Percentiles rank a stretch among this genome's conserved stretches.
Conservation (phyloP, 1,284 basidiomycete genomes). For the Porogramme epimiltina region DNA sequence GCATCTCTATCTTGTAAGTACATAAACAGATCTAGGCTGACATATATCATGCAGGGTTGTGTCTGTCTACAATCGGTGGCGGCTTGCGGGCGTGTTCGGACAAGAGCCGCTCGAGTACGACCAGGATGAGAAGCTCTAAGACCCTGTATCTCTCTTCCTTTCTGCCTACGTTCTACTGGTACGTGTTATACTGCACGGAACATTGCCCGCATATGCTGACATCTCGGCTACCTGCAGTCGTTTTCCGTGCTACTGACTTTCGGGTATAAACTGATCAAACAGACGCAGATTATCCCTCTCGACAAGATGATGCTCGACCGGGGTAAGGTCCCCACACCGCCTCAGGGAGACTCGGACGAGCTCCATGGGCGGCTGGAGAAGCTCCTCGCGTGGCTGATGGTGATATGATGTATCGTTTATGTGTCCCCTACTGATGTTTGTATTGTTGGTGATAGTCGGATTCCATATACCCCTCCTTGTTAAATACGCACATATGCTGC, state of each 20-base stretch:
- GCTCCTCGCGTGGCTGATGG: slow-evolving; percentile 11
- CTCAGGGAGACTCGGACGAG: background rate
- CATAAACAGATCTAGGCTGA: background rate
- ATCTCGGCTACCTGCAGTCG: slow-evolving; percentile 18
- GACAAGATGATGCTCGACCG: slow-evolving; percentile 31
- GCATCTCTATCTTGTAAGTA: background rate
- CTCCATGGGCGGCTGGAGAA: slow-evolving; percentile 12
- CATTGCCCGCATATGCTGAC: background rate
- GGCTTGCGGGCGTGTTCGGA: slow-evolving; percentile 17
- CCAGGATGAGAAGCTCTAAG: background rate
- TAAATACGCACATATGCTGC: too few species aligned
- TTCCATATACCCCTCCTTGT: too few species aligned
- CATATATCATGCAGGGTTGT: slow-evolving; percentile 20
- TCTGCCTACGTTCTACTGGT: slow-evolving; percentile 33
- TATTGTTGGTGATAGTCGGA: too few species aligned
- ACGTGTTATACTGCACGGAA: slow-evolving; percentile 3
- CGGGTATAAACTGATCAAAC: slow-evolving; percentile 35
- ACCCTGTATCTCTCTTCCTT: slow-evolving; percentile 28
- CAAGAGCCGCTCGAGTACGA: background rate
- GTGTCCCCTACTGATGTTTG: too few species aligned
- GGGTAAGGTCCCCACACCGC: slow-evolving; percentile 11
- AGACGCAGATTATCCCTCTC: slow-evolving; percentile 28
- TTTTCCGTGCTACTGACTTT: slow-evolving; percentile 31
- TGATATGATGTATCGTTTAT: too few species aligned
- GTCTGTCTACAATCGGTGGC: slow-evolving; percentile 30